phyloP scores from a whole-genome alignment of 768 basidiomycete genomes.

The Phanerochaete sordida region DNA sequence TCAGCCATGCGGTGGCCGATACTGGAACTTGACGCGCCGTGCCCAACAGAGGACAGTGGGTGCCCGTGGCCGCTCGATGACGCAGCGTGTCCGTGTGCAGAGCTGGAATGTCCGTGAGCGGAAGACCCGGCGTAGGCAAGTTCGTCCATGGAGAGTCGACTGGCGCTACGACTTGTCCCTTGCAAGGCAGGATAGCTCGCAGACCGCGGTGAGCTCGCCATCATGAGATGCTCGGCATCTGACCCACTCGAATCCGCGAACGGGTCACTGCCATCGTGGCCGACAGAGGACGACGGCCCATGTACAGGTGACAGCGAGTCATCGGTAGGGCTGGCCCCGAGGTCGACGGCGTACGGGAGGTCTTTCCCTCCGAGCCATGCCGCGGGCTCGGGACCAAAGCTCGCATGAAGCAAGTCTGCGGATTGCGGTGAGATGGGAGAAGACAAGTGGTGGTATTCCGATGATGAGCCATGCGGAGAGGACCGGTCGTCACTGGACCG shows the following conservation, averaged over 20 bases:
- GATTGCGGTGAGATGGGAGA: not conserved
- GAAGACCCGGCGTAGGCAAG: not conserved
- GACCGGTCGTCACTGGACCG: not conserved
- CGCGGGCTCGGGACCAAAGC: not conserved
- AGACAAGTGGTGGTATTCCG: not conserved
- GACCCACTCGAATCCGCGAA: not conserved
- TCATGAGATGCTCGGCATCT: not conserved
- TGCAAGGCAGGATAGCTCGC: not conserved
- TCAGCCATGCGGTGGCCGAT: not conserved
- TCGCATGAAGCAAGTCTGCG: not conserved
- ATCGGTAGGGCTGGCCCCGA: not conserved
- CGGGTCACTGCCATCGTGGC: not conserved
- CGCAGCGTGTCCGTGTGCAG: not conserved
- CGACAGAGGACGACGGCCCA: not conserved
- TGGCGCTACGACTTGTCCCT: not conserved
- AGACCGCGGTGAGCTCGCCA: not conserved
- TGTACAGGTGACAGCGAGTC: not conserved
- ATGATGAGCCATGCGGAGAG: not conserved
- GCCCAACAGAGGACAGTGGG: not conserved
- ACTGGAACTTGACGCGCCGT: conserved; percentile 4
- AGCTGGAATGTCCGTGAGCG: not conserved
- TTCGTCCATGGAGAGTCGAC: not conserved
- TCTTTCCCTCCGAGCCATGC: conserved; percentile 7
- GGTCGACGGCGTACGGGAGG: conserved; percentile 1
- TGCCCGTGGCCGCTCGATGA: conserved; percentile 15